Base-by-base conservation (phyloP, 352 stramenopile genomes). In the Phytopythium chamaehyphon region DNA sequence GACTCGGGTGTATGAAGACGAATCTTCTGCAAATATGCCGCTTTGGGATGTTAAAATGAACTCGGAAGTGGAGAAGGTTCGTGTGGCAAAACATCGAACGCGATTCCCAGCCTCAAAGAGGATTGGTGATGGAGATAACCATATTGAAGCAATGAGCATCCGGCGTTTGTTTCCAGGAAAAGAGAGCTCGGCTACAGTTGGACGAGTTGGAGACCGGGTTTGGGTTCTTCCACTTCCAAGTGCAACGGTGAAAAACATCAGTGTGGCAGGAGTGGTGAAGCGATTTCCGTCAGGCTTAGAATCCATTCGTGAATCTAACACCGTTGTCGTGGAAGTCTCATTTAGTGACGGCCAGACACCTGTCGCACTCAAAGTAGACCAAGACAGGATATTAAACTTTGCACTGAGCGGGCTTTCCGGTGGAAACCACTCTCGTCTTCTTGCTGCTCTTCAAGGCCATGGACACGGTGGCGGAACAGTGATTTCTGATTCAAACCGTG, bases 121-220 rank as follows among this genome's bases (percentile, higher is more conserved):
- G n/a, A 45, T 23, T 36, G 33, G 21, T 11, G 57, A 51, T 40
- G 59, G 62, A 6, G 53, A 64, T 16, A 57, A 62, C 37, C 51
- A 49, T 28, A 88, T 88, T 45, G 73, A 87, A 61, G 76, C 76
- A 9, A 88, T 87, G 80, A 88, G 76, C 28, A 71, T 89, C 40
- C 77, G 72, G n/a, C 63, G 70, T 15, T 60, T 89, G 28, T 88
- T 89, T 24, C 71, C 81, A 38, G 64, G 73, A 21, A 75, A 73
- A 0, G 71, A 88, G 21, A 91, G 68, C 35, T 91, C 77, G 18
- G 44, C 73, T 16, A 31, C 74, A 16, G 63, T 54, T 26, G 76
- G 81, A 26, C 73, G 58, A 19, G 66, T 88, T 51, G 81, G 81
- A 0, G 78, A 91, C 47, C 71, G 55, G 6, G 78, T 91, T 18